These are phyloP conservation scores for Plantago ovata DNA, from an alignment of 257 asterid species.

Conservation along the genomic window DNA sequence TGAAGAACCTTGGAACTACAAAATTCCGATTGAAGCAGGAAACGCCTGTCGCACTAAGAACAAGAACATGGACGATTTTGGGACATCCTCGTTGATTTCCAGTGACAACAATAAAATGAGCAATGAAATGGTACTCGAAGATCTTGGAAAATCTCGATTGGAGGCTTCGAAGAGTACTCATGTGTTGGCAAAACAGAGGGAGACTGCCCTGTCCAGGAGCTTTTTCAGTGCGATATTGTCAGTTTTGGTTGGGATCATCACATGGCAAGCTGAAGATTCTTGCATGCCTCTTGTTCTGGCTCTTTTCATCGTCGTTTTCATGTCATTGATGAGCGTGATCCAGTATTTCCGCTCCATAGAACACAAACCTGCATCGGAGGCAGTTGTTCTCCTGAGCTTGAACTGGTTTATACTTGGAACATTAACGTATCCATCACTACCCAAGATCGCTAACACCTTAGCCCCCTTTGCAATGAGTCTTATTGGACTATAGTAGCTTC, in stretches of 20 bases:
- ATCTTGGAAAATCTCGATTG: constrained; percentile 6
- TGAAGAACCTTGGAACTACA: constrained; percentile 25
- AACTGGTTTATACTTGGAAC: constrained; percentile 73
- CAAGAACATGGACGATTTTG: background rate
- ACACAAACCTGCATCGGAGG: constrained; percentile 42
- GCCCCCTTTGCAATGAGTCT: constrained; percentile 19
- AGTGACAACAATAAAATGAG: background rate
- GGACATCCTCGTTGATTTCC: constrained; percentile 12
- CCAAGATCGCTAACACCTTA: constrained; percentile 32
- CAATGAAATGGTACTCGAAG: constrained; percentile 9
- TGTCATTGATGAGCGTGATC: constrained; percentile 49
- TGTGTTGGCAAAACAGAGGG: constrained; percentile 21
- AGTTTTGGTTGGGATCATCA: constrained; percentile 48
- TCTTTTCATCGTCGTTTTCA: constrained; percentile 42
- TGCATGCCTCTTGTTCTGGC: constrained; percentile 66
- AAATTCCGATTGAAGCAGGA: background rate
- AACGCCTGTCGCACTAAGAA: constrained; percentile 1
- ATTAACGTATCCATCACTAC: constrained; percentile 44
- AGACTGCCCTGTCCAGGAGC: constrained; percentile 43
- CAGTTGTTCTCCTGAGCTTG: constrained; percentile 58
- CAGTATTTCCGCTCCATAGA: constrained; percentile 29
- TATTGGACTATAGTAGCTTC: background rate
- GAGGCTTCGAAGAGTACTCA: background rate
- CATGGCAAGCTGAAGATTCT: constrained; percentile 52
- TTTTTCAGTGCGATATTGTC: constrained; percentile 46